Conservation (phyloP, 2,329 filamentous ascomycete species). For the Corniculantispora saksenae region DNA sequence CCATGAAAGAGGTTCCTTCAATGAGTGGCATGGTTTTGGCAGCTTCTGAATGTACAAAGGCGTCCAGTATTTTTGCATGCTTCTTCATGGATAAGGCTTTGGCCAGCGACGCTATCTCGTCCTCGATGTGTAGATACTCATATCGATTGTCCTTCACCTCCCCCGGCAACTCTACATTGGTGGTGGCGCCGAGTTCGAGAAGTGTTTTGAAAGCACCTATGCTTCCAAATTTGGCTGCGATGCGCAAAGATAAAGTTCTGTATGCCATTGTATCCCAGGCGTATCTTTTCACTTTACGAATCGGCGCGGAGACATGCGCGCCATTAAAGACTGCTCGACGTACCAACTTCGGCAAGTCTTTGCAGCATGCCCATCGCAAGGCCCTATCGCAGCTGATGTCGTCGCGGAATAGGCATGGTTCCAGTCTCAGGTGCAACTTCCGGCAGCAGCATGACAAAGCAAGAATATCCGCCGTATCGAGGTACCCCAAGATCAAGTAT, state of each 20-base stretch:
- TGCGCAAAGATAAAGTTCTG: constrained; percentile 1
- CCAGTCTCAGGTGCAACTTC: neutral
- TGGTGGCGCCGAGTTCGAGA: constrained; percentile 1
- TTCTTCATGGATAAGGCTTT: neutral
- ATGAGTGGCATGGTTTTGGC: constrained; percentile 3
- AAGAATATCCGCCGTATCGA: constrained; percentile 1
- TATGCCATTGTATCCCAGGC: constrained; percentile 5
- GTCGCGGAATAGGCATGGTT: constrained; percentile 4
- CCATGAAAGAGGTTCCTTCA: neutral
- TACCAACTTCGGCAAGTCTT: neutral
- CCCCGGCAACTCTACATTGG: neutral
- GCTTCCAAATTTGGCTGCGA: constrained; percentile 3
- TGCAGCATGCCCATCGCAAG: constrained; percentile 11
- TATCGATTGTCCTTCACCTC: neutral
- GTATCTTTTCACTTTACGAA: neutral
- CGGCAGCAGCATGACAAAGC: neutral
- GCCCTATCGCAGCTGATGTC: constrained; percentile 5
- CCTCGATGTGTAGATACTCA: constrained; percentile 1
- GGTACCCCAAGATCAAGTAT: constrained; percentile 2
- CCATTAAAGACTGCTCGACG: neutral
- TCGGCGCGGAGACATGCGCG: constrained; percentile 1
- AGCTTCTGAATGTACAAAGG: neutral
- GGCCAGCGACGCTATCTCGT: constrained; percentile 2
- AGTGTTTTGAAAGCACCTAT: neutral
- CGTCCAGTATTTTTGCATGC: neutral